Evolutionary conservation across 2,329 filamentous ascomycete genomes (phyloP), one percentile per base, ranked within the genome.

Genomic region (Sporothrix pallida): DNA sequence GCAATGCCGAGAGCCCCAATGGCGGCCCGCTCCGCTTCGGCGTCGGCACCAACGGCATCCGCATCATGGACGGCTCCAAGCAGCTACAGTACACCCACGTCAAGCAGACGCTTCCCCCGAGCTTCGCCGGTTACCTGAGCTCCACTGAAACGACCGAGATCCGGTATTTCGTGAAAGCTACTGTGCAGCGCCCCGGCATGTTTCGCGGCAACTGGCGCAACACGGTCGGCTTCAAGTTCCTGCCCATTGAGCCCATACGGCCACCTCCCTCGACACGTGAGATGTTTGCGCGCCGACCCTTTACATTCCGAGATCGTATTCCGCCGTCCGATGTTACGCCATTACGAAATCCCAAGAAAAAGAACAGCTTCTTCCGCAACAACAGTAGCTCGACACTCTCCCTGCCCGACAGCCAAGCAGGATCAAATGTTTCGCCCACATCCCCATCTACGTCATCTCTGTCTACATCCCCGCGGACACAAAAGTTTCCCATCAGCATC

Each of bases 161-260:
- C 75, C 89, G 91, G 77, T 99, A 99, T 83, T 99, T 93, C 80
- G 87, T 98, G 80, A 99, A 99, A 81, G 94, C 92, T n/a, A 98
- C 96, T 0, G 90, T 98, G 6, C 93, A 94, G 79, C 87, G 94
- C n/a, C 94, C 94, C 0, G 91, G 92, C 15, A 87, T 98, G 74
- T 93, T 97, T 82, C 95, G 95, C 80, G 94, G 97, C 83, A 98
- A 98, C 79, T 92, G 94, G 81, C 87, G 95, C 23, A 86, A 86
- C 76, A 84, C 88, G 75, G 79, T 87, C 50, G 89, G 90, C 50
- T 92, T 98, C 83, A 95, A 93, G 74, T 96, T 99, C 80, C 87
- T 98, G 52, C 96, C 96, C 4, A 95, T 98, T 77, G 96, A 99
- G 81, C 93, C 94, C 6, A 95, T 95, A 0, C 87, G 95, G 58